Evolutionary conservation across 768 basidiomycete species (phyloP), one percentile per base, ranked within the genome.

Genomic region (Imleria badia): DNA sequence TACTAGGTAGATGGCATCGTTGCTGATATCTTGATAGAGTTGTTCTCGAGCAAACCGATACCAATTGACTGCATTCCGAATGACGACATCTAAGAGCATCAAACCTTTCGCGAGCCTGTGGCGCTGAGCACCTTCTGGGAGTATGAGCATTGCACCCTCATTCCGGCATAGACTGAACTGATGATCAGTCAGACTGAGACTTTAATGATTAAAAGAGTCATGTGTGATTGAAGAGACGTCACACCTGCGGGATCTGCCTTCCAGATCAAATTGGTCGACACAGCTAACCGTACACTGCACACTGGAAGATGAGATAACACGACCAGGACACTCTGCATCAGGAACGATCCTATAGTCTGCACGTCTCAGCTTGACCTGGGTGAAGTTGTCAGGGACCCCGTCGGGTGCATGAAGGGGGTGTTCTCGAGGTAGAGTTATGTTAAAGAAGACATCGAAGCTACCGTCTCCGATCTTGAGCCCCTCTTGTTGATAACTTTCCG

Each of bases 391-490:
- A 2, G 73, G 68, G 9, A 72, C 58, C 2, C 53, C 53, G 17
- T 42, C 17, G 5, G 34, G n/a, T 11, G 17, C 44, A 11, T 49
- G 26, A 14, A 35, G 56, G 6, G 58, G 30, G 44, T 74, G 68
- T 14, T 69, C 60, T 19, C 64, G 65, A 45, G 68, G 61, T 8
- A 66, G 52, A 22, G 62, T 68, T 2, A 72, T 66, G 34, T 71
- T 70, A 57, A 71, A 73, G 1, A 70, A 62, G 48, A 66, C 67
- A 41, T 66, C 60, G 30, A 73, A 74, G 9, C 52, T 60, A 30
- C 71, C 72, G 35, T 62, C 26, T 26, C 26, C 26, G 26, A 26
- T 26, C 26, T 26, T 26, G 26, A 6, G 72, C 9, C 69, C 71
- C 13, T 55, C 45, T 15, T 26, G 46, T 17, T 52, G 58, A 42